These are phyloP conservation scores for Hyphopichia khmerensis DNA, from an alignment of 1,139 yeast species.

Conservation along the genomic window DNA sequence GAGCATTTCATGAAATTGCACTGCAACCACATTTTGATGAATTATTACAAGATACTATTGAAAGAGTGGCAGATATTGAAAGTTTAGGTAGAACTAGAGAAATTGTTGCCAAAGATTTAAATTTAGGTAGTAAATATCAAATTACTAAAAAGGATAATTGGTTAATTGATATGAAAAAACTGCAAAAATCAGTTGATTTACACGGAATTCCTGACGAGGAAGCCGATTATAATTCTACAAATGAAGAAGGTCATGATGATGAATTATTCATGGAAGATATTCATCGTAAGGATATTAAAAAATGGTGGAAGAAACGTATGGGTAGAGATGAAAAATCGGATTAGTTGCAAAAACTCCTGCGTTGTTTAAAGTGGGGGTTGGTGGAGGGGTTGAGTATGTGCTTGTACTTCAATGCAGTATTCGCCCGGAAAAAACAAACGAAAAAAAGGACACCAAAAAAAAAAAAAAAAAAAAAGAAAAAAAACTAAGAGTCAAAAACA, in stretches of 20 bases:
- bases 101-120: slow-evolving; percentile 69
- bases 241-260: slow-evolving; percentile 25
- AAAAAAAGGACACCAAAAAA: neutral
- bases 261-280: slow-evolving; percentile 42
- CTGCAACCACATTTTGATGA: slow-evolving; percentile 70
- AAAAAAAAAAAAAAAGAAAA: neutral
- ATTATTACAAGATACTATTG: slow-evolving; percentile 66
- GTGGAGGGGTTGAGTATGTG: no score
- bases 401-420: no score
- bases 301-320: slow-evolving; percentile 52
- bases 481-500: neutral
- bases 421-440: neutral
- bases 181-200: slow-evolving; percentile 18
- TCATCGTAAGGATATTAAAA: slow-evolving; percentile 33
- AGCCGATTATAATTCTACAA: slow-evolving; percentile 15
- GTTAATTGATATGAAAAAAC: slow-evolving; percentile 14
- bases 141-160: slow-evolving; percentile 16
- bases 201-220: slow-evolving; percentile 17
- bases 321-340: slow-evolving; percentile 21
- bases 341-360: no score
- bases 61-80: slow-evolving; percentile 74
- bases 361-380: no score
- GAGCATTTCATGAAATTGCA: slow-evolving; percentile 80
- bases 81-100: slow-evolving; percentile 80
- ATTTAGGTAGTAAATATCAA: slow-evolving; percentile 48